These are phyloP conservation scores for Uronychia binucleata DNA, from an alignment of 73 alveolate species.

Conservation along the genomic window DNA sequence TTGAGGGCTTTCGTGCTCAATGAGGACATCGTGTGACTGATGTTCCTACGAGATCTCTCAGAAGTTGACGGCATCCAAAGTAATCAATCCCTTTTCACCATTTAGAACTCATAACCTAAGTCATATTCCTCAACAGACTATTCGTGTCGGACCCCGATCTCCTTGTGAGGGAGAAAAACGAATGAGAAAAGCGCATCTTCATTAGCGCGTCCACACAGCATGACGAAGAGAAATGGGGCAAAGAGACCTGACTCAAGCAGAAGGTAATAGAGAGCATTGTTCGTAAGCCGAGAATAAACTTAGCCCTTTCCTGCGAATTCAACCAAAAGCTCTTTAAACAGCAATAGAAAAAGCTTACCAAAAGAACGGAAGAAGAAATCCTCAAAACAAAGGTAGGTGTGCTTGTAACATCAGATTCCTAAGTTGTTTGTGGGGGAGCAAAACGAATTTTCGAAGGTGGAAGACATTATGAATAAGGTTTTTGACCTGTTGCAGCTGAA, in stretches of 20 bases:
- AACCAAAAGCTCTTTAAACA: background rate
- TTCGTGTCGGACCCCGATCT: background rate
- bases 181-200: background rate
- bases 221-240: background rate
- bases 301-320: background rate
- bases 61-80: background rate
- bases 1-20: background rate
- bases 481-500: background rate
- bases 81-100: background rate
- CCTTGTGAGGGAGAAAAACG: background rate
- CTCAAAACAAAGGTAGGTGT: background rate
- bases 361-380: background rate
- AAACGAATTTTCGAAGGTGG: background rate
- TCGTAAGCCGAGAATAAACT: too few species aligned
- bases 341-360: background rate
- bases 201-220: background rate
- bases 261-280: background rate
- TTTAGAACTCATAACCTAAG: background rate
- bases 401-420: background rate
- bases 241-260: background rate
- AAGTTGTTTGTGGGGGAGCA: background rate
- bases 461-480: background rate
- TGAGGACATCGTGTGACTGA: background rate
- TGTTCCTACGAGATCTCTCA: background rate
- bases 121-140: background rate